A percentile compares a stretch with the other conserved stretches of the same genome.
Conservation (phyloP, 2,329 filamentous ascomycete species). For the Elsinoe batatas region DNA sequence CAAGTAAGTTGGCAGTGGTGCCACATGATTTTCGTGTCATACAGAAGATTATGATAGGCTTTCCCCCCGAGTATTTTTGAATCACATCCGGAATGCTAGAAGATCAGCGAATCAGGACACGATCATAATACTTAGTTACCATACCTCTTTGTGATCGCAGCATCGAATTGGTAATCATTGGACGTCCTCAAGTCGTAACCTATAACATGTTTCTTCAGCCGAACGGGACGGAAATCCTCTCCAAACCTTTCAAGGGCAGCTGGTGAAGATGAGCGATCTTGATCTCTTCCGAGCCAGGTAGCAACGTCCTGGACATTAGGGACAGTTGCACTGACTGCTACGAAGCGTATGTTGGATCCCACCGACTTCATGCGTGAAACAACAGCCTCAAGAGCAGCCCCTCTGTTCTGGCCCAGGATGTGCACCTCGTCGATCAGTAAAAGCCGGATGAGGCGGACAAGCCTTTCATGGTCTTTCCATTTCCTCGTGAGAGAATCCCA, state of each 20-base stretch:
- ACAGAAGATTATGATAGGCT: constrained; percentile 78
- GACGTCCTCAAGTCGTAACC: constrained; percentile 49
- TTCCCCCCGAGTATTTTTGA: constrained; percentile 54
- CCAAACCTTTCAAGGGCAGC: constrained; percentile 62
- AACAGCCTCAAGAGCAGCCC: constrained; percentile 71
- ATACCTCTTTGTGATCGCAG: constrained; percentile 51
- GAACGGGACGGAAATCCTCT: constrained; percentile 71
- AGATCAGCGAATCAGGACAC: not conserved
- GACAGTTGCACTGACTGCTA: constrained; percentile 74
- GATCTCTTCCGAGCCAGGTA: constrained; percentile 62
- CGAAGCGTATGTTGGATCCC: constrained; percentile 63
- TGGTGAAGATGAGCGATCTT: constrained; percentile 49
- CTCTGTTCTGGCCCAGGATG: constrained; percentile 68
- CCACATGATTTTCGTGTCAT: constrained; percentile 63
- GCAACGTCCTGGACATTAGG: constrained; percentile 76
- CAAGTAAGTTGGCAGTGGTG: constrained; percentile 56
- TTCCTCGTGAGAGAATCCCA: constrained; percentile 85
- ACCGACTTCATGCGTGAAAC: constrained; percentile 82
- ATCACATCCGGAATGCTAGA: constrained; percentile 57
- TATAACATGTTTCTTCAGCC: constrained; percentile 64
- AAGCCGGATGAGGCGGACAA: constrained; percentile 66
- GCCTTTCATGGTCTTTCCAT: constrained; percentile 68
- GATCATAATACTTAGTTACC: constrained; percentile 15
- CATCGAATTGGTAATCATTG: constrained; percentile 74
- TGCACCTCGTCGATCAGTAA: constrained; percentile 85